Percentiles rank a stretch among this genome's conserved stretches.
phyloP scores from a whole-genome alignment of 1,284 basidiomycete species.

The Trametes polyzona region DNA sequence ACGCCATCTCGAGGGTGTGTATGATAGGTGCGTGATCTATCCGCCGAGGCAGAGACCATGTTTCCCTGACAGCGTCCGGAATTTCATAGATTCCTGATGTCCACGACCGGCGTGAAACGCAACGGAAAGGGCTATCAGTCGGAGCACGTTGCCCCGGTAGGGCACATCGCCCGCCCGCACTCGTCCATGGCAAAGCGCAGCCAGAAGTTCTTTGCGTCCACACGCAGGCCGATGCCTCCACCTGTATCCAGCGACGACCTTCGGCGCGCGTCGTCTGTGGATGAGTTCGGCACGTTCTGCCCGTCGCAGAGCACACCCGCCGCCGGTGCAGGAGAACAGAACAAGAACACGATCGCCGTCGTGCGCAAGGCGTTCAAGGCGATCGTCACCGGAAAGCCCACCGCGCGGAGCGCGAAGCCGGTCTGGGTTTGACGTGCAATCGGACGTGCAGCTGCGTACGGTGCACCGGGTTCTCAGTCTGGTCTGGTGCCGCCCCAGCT shows the following conservation, averaged over 20 bases:
- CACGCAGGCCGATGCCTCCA: constrained; percentile 61
- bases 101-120: constrained; percentile 73
- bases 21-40: constrained; percentile 55
- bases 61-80: not conserved
- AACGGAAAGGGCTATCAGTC: constrained; percentile 78
- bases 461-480: not conserved
- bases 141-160: constrained; percentile 49
- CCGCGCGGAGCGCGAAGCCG: constrained; percentile 19
- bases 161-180: constrained; percentile 29
- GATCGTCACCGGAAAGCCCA: constrained; percentile 32
- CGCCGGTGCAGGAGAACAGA: constrained; percentile 42
- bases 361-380: constrained; percentile 69
- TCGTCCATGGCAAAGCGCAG: constrained; percentile 39
- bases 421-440: constrained; percentile 23
- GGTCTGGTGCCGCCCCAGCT: not conserved
- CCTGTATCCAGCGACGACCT: constrained; percentile 67
- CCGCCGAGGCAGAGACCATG: not conserved
- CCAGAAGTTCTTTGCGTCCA: constrained; percentile 54
- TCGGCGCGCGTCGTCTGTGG: constrained; percentile 31
- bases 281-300: constrained; percentile 36
- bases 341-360: constrained; percentile 52
- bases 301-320: constrained; percentile 16
- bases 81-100: constrained; percentile 61
- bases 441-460: not conserved
- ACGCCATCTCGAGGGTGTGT: constrained; percentile 66